Percentiles rank a stretch among this genome's conserved stretches.
Evolutionary conservation across 768 basidiomycete genomes (phyloP).

Genomic region (Xanthoconium purpureum): DNA sequence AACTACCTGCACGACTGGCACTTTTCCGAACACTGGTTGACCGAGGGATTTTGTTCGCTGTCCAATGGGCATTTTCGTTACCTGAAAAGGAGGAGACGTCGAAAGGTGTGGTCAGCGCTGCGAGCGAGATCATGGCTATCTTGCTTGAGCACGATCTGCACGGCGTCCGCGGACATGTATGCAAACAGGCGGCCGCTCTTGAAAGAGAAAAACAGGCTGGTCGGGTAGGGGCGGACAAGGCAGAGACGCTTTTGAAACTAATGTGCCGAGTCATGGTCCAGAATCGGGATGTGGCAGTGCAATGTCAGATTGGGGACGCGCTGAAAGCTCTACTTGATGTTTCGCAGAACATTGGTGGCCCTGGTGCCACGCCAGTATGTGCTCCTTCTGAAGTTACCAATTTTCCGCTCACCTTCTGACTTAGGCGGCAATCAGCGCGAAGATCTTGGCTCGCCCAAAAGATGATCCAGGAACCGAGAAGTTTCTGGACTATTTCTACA

Average conservation of each 20-base stretch:
- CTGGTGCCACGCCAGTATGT: constrained; percentile 37
- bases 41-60: constrained; percentile 82
- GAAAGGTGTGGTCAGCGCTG: constrained; percentile 68
- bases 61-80: constrained; percentile 86
- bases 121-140: constrained; percentile 80
- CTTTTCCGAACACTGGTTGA: constrained; percentile 88
- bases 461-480: constrained; percentile 85
- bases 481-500: constrained; percentile 94
- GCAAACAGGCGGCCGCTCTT: constrained; percentile 76
- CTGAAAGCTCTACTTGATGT: constrained; percentile 81
- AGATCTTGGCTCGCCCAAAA: constrained; percentile 57
- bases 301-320: constrained; percentile 88
- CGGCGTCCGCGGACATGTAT: constrained; percentile 79
- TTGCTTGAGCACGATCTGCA: constrained; percentile 89
- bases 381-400: not conserved
- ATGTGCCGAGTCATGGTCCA: constrained; percentile 75
- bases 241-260: constrained; percentile 72
- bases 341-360: constrained; percentile 43
- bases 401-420: constrained; percentile 5
- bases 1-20: constrained; percentile 77
- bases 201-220: constrained; percentile 59
- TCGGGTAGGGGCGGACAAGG: constrained; percentile 57
- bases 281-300: constrained; percentile 80
- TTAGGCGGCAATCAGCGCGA: constrained; percentile 34
- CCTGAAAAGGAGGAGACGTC: constrained; percentile 53